Conservation (phyloP, 495 filamentous ascomycete genomes). For the Aspergillus diversus region DNA sequence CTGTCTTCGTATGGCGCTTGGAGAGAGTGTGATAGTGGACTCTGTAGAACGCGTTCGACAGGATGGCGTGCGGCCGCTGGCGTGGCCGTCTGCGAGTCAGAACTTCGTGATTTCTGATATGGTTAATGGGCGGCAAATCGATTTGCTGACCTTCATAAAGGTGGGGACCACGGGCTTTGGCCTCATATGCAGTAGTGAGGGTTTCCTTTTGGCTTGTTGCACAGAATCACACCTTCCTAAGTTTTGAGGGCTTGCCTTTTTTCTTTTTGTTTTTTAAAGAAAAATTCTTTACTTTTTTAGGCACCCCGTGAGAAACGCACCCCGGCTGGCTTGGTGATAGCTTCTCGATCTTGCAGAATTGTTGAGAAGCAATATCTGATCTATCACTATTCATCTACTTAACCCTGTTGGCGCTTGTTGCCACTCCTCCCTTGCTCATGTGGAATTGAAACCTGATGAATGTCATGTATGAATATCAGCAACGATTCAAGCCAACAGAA, state of each 20-base stretch:
- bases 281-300: conserved; percentile 11
- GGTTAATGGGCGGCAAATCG: conserved; percentile 19
- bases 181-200: conserved; percentile 24
- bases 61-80: conserved; percentile 24
- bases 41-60: conserved; percentile 13
- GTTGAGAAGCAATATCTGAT: conserved; percentile 26
- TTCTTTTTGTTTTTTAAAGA: conserved; percentile 12
- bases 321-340: conserved; percentile 15
- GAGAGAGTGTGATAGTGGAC: neutral
- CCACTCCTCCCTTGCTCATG: conserved; percentile 12
- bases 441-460: conserved; percentile 4
- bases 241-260: neutral
- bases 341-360: conserved; percentile 18
- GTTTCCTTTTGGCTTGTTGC: conserved; percentile 16
- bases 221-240: neutral
- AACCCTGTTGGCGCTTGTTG: conserved; percentile 6
- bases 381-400: conserved; percentile 18
- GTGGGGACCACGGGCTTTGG: conserved; percentile 27
- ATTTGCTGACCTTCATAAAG: conserved; percentile 16
- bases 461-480: neutral
- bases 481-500: neutral
- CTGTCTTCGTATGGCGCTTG: conserved; percentile 4
- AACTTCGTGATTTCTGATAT: conserved; percentile 13
- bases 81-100: conserved; percentile 31
- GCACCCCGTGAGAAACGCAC: conserved; percentile 10